Base-by-base conservation (phyloP, 306 rosid species). In the Castanea sativa region DNA sequence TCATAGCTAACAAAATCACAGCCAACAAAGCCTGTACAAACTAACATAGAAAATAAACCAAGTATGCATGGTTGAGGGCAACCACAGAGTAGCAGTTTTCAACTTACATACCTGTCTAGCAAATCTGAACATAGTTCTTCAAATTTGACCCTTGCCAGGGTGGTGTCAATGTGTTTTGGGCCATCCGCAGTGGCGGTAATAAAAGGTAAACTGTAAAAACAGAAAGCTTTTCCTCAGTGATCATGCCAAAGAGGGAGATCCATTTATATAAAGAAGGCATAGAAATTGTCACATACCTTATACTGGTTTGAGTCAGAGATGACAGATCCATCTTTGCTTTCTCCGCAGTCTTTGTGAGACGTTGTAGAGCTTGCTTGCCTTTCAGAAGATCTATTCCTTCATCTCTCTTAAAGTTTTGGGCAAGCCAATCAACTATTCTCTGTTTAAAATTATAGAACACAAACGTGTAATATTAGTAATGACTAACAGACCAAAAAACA, bases 311-410 rank as follows among this genome's bases (percentile, higher is more conserved):
- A n/a, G 97, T 91, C 88, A 95, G 83, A 23, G 99, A 84, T 63
- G 99, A 95, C 32, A 95, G 81, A 91, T 95, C 99, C 94, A 95
- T 95, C 81, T 95, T 95, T 0, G 98, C 99, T 76, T 95, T 95
- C 92, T 95, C 98, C 0, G 99, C 95, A 1, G 99, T 91, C 92
- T 95, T 98, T 0, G 98, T 95, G 29, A 95, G 96, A 30, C 98
- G 88, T 80, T 95, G 99, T 83, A 95, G 99, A 77, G 99, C 99
- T 80, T 95, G 99, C 81, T 95, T 95, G 75, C 92, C 99, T 78
- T 92, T 92, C 89, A 91, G 72, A 71, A 92, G 92, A 63, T 92
- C 98, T 13, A 95, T 92, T 38, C 99, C 98, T 78, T 92, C 99
- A 78, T 95, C 87, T 38, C 89, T 88, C 80, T 92, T 91, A 86